Percentiles rank a stretch among this genome's conserved stretches.
Evolutionary conservation across 2,329 filamentous ascomycete genomes (phyloP).

Genomic region (Falciphora oryzae): DNA sequence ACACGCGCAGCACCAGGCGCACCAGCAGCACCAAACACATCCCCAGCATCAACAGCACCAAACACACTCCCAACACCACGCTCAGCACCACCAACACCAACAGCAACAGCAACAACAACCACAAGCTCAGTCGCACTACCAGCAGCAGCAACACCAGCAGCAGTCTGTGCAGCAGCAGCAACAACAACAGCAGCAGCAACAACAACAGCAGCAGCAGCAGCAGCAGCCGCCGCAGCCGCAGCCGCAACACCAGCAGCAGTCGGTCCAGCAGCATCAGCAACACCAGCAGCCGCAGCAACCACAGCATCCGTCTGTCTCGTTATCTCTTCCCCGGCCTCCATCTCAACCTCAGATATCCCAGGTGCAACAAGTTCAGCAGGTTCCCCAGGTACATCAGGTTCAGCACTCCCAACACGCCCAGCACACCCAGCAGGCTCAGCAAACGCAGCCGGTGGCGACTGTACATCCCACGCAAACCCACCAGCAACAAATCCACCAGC

Average conservation of each 20-base stretch:
- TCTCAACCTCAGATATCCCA: constrained; percentile 15
- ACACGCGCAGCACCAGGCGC: constrained; percentile 17
- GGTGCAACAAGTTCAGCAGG: constrained; percentile 16
- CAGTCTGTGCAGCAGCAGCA: constrained; percentile 19
- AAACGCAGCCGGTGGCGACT: constrained; percentile 7
- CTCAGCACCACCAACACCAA: constrained; percentile 15
- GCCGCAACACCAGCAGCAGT: constrained; percentile 16
- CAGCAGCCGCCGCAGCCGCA: constrained; percentile 12
- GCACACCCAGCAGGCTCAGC: constrained; percentile 18
- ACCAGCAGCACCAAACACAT: constrained; percentile 15
- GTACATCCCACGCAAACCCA: constrained; percentile 8
- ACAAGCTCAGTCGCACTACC: constrained; percentile 13
- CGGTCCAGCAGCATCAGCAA: constrained; percentile 16
- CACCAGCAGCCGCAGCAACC: constrained; percentile 16
- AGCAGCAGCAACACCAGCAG: constrained; percentile 18
- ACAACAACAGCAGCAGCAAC: constrained; percentile 14
- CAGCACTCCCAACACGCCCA: constrained; percentile 17
- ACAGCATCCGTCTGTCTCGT: constrained; percentile 12
- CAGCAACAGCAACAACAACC: not conserved
- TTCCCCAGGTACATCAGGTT: constrained; percentile 26
- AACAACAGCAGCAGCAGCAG: constrained; percentile 17
- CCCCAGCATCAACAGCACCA: constrained; percentile 15
- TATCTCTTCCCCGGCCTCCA: constrained; percentile 15
- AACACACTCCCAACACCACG: constrained; percentile 15
- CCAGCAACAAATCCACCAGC: constrained; percentile 6